Percentiles rank a stretch among this genome's conserved stretches.
These are phyloP conservation scores for Cyclotella cryptica DNA, from an alignment of 108 stramenopile genomes.

Conservation along the genomic window DNA sequence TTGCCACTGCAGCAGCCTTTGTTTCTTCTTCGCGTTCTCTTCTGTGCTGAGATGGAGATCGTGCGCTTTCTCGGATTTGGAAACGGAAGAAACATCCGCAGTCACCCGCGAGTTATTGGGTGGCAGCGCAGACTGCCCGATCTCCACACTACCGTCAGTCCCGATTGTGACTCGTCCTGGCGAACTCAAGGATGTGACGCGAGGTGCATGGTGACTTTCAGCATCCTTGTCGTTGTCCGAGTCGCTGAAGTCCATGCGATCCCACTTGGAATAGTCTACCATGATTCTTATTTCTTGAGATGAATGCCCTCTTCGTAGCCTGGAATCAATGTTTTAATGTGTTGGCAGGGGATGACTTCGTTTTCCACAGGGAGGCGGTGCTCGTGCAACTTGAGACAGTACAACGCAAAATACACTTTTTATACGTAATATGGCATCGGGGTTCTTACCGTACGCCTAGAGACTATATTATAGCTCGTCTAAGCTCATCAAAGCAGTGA, in stretches of 20 bases:
- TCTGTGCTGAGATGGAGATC: neutral
- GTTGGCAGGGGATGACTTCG: no score
- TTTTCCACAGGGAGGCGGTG: no score
- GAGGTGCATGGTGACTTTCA: conserved; percentile 8
- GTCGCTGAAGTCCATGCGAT: conserved; percentile 51
- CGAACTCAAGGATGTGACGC: conserved; percentile 47
- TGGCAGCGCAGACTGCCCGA: conserved; percentile 17
- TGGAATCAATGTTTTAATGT: no score
- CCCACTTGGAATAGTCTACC: conserved; percentile 61
- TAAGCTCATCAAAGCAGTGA: no score
- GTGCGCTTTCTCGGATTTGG: neutral
- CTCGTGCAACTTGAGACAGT: neutral
- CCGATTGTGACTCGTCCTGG: conserved; percentile 54
- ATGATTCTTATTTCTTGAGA: neutral
- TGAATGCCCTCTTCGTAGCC: no score
- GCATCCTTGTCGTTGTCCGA: conserved; percentile 35
- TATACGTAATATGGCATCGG: no score
- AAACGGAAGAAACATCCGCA: neutral
- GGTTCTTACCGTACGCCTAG: no score
- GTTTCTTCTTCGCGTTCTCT: conserved; percentile 18
- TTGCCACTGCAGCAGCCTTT: conserved; percentile 9
- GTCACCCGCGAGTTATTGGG: neutral
- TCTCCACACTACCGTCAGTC: conserved; percentile 34
- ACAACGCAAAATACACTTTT: no score
- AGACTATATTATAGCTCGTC: no score